phyloP scores from a whole-genome alignment of 2,329 filamentous ascomycete species.

The Hyphodiscus sp. region DNA sequence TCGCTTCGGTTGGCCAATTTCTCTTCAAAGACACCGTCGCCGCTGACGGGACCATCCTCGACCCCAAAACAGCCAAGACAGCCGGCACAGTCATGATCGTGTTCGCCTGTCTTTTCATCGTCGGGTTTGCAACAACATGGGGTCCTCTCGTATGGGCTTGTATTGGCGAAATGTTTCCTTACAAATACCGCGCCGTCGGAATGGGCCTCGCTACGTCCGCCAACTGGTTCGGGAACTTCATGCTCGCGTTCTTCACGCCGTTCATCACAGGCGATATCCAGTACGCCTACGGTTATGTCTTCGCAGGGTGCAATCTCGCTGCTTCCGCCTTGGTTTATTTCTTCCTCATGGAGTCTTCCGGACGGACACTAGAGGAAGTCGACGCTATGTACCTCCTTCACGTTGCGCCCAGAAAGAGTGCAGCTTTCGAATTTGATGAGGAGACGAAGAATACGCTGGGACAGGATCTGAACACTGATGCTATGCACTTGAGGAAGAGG shows the following conservation, averaged over 20 bases:
- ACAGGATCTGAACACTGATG: slow-evolving; percentile 22
- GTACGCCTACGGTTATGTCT: slow-evolving; percentile 67
- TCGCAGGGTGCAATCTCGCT: slow-evolving; percentile 63
- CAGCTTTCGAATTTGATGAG: slow-evolving; percentile 12
- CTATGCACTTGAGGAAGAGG: slow-evolving; percentile 8
- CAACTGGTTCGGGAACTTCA: slow-evolving; percentile 69
- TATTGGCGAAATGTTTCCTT: slow-evolving; percentile 61
- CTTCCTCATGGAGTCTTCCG: slow-evolving; percentile 63
- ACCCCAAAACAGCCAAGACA: slow-evolving; percentile 32
- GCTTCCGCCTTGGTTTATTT: slow-evolving; percentile 65
- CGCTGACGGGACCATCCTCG: too few relatives aligned
- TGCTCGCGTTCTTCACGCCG: slow-evolving; percentile 70
- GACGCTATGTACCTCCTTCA: slow-evolving; percentile 24
- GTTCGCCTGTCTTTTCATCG: slow-evolving; percentile 68
- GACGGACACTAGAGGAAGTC: slow-evolving; percentile 21
- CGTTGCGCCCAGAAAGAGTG: slow-evolving; percentile 32
- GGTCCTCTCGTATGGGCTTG: slow-evolving; percentile 65
- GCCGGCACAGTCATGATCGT: slow-evolving; percentile 64
- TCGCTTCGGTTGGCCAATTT: slow-evolving; percentile 47
- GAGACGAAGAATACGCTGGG: slow-evolving; percentile 7
- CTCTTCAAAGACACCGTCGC: slow-evolving; percentile 32
- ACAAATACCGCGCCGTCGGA: slow-evolving; percentile 52
- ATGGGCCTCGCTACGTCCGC: slow-evolving; percentile 55
- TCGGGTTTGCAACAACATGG: slow-evolving; percentile 64
- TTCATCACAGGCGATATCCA: slow-evolving; percentile 69